Evolutionary conservation across 108 stramenopile genomes (phyloP), one percentile per base, ranked within the genome.

Genomic region (Chaetoceros tenuissimus): DNA sequence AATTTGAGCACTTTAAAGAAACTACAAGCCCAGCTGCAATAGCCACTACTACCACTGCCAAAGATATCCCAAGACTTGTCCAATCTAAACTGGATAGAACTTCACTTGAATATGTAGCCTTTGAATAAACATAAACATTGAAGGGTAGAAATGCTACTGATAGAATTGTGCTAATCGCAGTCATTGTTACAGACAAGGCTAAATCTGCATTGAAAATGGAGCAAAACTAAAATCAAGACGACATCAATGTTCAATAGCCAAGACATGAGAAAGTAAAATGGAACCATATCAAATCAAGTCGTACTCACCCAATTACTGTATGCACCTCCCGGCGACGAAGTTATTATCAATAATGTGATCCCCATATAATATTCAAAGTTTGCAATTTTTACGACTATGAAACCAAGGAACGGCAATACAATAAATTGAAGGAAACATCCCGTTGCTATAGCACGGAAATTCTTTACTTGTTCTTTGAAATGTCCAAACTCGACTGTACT

Each of bases 191-290:
- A 43, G 67, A 71, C 45, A 95, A 52, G 1, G 91, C 89, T 46
- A 95, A 72, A 58, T 93, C 91, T 19, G 87, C 85, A 69, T 95
- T 95, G 61, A 95, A 87, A 59, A 94, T 51, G 3, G 71, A 75
- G 60, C 88, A 89, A 85, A 84, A 94, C 77, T 64, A 69, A 19
- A 8, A 57, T 3, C 17, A 21, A 44, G 20, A 18, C 31, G 27
- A 8, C 28, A 20, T 8, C 30, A 44, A 28, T 28, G 8, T 55
- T 55, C 26, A 20, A 10, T 8, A 44, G 7, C 7, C 24, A 26
- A 51, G 18, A 16, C 16, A 16, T 51, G 18, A 13, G 21, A 22
- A 18, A 25, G 10, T 51, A 10, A 25, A 16, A 51, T 18, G 18
- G 18, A 18, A 51, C 21, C 8, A 8, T 25, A 19, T 45, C 8